phyloP scores from a whole-genome alignment of 331 rosid species.

The Pyracantha coccinea region DNA sequence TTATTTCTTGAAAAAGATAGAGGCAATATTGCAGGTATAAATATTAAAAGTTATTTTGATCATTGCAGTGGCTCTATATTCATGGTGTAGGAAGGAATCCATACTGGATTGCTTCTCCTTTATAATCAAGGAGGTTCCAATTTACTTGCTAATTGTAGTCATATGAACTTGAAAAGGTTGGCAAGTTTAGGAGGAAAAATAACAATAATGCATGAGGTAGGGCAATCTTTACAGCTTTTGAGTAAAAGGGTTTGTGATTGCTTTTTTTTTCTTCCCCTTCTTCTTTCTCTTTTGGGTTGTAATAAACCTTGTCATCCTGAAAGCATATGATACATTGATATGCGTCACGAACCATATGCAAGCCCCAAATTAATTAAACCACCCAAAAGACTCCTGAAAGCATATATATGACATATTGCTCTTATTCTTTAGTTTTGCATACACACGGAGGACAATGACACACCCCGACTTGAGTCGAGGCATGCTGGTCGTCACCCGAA shows the following conservation, averaged over 20 bases:
- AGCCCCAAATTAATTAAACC: not conserved
- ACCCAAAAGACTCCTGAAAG: not conserved
- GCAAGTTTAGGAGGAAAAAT: not conserved
- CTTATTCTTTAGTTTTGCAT: too few relatives aligned
- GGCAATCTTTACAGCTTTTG: not conserved
- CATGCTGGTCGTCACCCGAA: too few relatives aligned
- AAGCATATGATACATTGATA: not conserved
- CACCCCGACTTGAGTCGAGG: too few relatives aligned
- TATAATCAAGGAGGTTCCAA: not conserved
- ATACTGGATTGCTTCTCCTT: not conserved
- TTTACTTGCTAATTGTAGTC: not conserved
- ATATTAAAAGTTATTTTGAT: not conserved
- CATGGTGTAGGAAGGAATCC: not conserved
- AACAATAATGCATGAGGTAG: not conserved
- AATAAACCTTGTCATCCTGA: not conserved
- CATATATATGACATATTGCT: too few relatives aligned
- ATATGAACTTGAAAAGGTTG: not conserved
- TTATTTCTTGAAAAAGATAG: slow-evolving; percentile 23
- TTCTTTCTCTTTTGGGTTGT: not conserved
- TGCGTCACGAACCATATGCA: not conserved
- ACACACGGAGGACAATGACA: too few relatives aligned
- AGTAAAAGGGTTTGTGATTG: not conserved
- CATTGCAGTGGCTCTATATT: not conserved
- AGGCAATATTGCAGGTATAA: not conserved
- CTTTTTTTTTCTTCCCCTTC: too few relatives aligned